Base-by-base conservation (phyloP, 2,329 filamentous ascomycete species). In the Hymenoscyphus fraxineus region DNA sequence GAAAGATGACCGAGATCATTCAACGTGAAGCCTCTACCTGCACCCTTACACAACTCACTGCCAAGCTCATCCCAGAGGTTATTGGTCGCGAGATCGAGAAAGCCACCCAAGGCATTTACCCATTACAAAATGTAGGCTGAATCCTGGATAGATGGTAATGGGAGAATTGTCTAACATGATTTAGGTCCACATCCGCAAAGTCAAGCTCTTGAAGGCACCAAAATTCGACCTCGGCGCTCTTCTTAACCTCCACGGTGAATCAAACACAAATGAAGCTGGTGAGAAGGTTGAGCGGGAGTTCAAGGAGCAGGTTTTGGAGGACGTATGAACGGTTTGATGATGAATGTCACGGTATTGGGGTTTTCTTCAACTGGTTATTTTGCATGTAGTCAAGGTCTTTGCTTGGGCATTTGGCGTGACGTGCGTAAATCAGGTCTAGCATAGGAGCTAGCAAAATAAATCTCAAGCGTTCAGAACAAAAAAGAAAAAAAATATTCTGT, bases 1-100 rank as follows among this genome's bases (percentile, higher is more conserved):
- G 93, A 88, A 98, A 99, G 92, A 99, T 99, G 95, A 91, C 88
- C 72, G 95, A 99, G 83, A 98, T 99, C 83, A 98, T 99, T 82
- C 88, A 91, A 82, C 91, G 93, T 76, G 95, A 99, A 86, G 95
- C 95, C 70, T 87, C 91, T 75, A 92, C 86, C 85, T 96, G 93
- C 88, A 96, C 93, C 71, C 88, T 99, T 73, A 89, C 91, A 76
- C 94, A 98, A 87, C 89, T 99, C 76, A 97, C 93, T 78, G 91
- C 92, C 80, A 99, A 99, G 90, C 88, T 99, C 77, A 98, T 99
- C 79, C 95, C 95, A 72, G 95, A 99, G 86, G 95, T 98, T 74
- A 98, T 99, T 80, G 95, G 95, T 76, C 93, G 95, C 78, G 95
- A 98, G 86, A 99, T 99, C 74, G 95, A 99, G 89, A 99, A 99